A percentile compares a stretch with the other conserved stretches of the same genome.
Evolutionary conservation across 2,329 filamentous ascomycete species (phyloP).

Genomic region (Apiospora sp.): DNA sequence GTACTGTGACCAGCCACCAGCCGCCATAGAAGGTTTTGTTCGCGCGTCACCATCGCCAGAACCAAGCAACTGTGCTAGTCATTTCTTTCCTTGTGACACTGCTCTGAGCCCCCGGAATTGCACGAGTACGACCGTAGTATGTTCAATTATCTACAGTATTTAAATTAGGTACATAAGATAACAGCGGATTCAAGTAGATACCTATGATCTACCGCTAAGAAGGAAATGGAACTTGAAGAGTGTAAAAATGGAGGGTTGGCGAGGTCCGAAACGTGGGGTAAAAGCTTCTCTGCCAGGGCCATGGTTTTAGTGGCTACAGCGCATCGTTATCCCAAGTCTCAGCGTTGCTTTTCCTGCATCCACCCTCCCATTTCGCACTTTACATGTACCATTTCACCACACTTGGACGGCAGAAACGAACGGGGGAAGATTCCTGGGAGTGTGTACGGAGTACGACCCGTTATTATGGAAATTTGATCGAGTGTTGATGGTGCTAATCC

Average conservation of each 20-base stretch:
- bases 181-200: not conserved
- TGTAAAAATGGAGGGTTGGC: not conserved
- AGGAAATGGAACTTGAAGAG: not conserved
- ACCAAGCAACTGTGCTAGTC: not conserved
- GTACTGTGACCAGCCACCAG: not conserved
- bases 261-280: slow-evolving; percentile 11
- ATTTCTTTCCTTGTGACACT: not conserved
- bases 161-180: not conserved
- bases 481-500: not conserved
- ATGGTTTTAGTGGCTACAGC: slow-evolving; percentile 15
- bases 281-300: not conserved
- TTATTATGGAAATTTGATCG: not conserved
- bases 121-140: not conserved
- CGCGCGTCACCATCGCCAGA: not conserved
- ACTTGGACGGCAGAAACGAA: not conserved
- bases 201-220: not conserved
- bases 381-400: not conserved
- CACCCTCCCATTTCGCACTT: not conserved
- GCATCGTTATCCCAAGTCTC: not conserved
- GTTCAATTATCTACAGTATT: not conserved
- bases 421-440: not conserved
- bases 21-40: not conserved
- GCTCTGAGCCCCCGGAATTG: not conserved
- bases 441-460: not conserved
- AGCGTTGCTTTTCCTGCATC: not conserved